Conservation (phyloP, 805 yeast species). For the Yamadazyma sp. region DNA sequence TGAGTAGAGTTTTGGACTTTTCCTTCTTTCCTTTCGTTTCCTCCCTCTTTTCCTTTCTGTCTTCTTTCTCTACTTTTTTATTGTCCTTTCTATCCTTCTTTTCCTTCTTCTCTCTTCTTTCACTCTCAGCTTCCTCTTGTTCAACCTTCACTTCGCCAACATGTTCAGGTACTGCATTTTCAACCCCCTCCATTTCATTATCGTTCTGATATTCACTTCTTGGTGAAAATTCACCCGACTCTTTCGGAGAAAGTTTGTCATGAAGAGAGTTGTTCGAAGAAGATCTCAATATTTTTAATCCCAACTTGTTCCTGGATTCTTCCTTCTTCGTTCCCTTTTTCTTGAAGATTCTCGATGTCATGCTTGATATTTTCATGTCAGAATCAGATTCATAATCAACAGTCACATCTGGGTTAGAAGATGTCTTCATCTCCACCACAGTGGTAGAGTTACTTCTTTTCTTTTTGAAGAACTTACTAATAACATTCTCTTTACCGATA, state of each 20-base stretch:
- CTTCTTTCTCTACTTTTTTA: constrained; percentile 3
- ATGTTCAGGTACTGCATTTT: not conserved
- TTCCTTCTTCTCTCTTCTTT: not conserved
- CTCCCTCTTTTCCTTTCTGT: constrained; percentile 5
- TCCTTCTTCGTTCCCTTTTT: constrained; percentile 19
- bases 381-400: constrained; percentile 28
- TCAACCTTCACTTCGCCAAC: not conserved
- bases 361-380: constrained; percentile 8
- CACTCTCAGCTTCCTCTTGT: not conserved
- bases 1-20: not conserved
- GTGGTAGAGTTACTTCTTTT: constrained; percentile 23
- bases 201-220: no score
- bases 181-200: constrained; percentile 7
- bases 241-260: constrained; percentile 10
- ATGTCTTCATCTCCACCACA: constrained; percentile 7
- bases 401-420: constrained; percentile 18
- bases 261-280: constrained; percentile 11
- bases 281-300: constrained; percentile 14
- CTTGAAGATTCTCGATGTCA: constrained; percentile 18
- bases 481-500: constrained; percentile 39
- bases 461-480: constrained; percentile 41
- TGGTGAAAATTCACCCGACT: constrained; percentile 1
- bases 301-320: constrained; percentile 16
- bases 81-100: constrained; percentile 3
- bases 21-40: not conserved